Base-by-base conservation (phyloP, 2,329 filamentous ascomycete genomes). In the Scytalidium lignicola region DNA sequence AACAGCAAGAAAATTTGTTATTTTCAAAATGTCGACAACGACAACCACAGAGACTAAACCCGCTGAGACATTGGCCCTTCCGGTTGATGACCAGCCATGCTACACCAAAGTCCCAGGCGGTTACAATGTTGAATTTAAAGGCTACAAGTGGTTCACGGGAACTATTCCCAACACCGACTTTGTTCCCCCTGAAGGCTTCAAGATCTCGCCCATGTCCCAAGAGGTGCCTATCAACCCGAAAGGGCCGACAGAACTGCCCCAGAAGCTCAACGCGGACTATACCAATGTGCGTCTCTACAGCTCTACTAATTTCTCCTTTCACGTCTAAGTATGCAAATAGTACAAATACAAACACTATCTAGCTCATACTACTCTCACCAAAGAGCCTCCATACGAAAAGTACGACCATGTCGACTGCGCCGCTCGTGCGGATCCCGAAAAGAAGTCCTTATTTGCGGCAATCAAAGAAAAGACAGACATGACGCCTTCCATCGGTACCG, bases 401-500 rank as follows among this genome's bases (percentile, higher is more conserved):
- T 44, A 28, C 21, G 43, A 44, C 18, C 43, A 44, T 32, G 26
- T 44, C 6, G 43, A 44, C 26, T 29, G 21, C n/a, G 21, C 20
- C 21, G 18, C 28, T 28, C 43, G 43, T 15, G 43, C 43, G 13
- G 43, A 44, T 29, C 21, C 21, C 10, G 43, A 44, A 21, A 44
- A 44, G 26, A 44, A 44, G 18, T 8, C 43, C 12, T 28, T 44
- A 19, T 44, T 44, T 18, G 22, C 21, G n/a, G 43, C 21, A 10
- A 28, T 26, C 15, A 28, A 28, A 44, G 21, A 28, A 19, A 26
- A 29, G 26, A 44, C 22, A 20, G 43, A 44, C 3, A 84, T 88
- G 15, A 66, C 65, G 2, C 61, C 64, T 37, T 65, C 66, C 15
- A 58, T 66, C 43, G 64, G 64, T 13, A 66, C 63, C 3, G 46